Conservation (phyloP, 2,329 filamentous ascomycete species). For the Cladosporium austrohemisphaericum region DNA sequence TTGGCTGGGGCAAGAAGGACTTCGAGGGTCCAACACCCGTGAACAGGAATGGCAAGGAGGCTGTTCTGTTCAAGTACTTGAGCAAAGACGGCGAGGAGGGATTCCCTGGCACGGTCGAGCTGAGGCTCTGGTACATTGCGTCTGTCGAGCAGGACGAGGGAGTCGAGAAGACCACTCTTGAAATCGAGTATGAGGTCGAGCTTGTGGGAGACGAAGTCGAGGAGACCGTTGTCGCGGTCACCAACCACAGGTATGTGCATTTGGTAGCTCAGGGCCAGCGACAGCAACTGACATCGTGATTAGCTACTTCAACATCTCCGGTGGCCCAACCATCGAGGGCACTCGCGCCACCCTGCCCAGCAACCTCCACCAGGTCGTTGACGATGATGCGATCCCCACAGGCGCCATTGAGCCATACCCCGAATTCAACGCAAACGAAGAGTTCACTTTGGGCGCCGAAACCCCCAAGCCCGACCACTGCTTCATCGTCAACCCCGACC, state of each 20-base stretch:
- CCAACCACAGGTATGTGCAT: slow-evolving; percentile 77
- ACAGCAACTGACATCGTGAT: neutral
- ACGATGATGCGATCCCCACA: slow-evolving; percentile 69
- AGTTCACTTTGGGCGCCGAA: slow-evolving; percentile 68
- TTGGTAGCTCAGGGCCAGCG: no score
- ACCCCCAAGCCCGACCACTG: slow-evolving; percentile 84
- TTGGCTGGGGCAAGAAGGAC: slow-evolving; percentile 77
- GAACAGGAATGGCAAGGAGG: slow-evolving; percentile 47
- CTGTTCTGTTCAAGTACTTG: slow-evolving; percentile 48
- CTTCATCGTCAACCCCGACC: slow-evolving; percentile 70
- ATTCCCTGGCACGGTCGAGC: slow-evolving; percentile 80
- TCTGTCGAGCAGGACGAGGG: slow-evolving; percentile 59
- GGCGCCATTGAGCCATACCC: slow-evolving; percentile 62
- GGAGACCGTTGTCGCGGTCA: slow-evolving; percentile 91
- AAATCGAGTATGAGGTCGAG: slow-evolving; percentile 86
- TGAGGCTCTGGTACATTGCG: slow-evolving; percentile 72
- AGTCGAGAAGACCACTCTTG: slow-evolving; percentile 63
- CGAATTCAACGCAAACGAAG: slow-evolving; percentile 60
- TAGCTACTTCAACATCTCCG: slow-evolving; percentile 67
- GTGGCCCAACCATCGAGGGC: slow-evolving; percentile 57
- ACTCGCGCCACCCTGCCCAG: slow-evolving; percentile 58
- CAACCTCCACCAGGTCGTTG: slow-evolving; percentile 67
- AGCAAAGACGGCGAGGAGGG: slow-evolving; percentile 84
- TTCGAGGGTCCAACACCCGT: slow-evolving; percentile 67
- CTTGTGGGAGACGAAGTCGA: slow-evolving; percentile 68